A percentile compares a stretch with the other conserved stretches of the same genome.
phyloP scores from a whole-genome alignment of 176 grass and related monocot genomes.

The Cocos nucifera region DNA sequence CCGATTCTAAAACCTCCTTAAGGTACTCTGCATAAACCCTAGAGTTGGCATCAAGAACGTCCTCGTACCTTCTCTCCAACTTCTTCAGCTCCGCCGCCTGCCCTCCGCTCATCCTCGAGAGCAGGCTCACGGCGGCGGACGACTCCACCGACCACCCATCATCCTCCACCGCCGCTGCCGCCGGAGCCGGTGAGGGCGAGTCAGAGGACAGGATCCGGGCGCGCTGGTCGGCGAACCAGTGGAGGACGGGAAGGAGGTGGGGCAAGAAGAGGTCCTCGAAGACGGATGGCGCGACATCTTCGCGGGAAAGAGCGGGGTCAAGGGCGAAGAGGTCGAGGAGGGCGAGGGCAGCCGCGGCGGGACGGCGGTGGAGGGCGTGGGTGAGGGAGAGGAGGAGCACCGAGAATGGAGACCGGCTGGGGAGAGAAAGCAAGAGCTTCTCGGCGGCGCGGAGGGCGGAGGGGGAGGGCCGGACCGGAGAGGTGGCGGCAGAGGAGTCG shows the following conservation, averaged over 20 bases:
- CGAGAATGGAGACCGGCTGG: slow-evolving; percentile 21
- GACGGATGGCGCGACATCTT: slow-evolving; percentile 41
- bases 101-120: slow-evolving; percentile 48
- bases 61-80: slow-evolving; percentile 48
- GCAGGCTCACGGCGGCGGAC: slow-evolving; percentile 37
- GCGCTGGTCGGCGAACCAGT: slow-evolving; percentile 49
- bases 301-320: slow-evolving; percentile 45
- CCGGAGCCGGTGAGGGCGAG: background rate
- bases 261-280: slow-evolving; percentile 65
- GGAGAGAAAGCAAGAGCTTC: slow-evolving; percentile 30
- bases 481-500: slow-evolving; percentile 24
- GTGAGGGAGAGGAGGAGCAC: slow-evolving; percentile 45
- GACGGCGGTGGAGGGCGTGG: slow-evolving; percentile 17
- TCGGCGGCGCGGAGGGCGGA: slow-evolving; percentile 46
- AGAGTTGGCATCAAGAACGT: slow-evolving; percentile 49
- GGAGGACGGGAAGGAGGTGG: slow-evolving; percentile 43
- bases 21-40: slow-evolving; percentile 40
- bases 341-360: slow-evolving; percentile 17
- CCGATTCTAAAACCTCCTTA: slow-evolving; percentile 36
- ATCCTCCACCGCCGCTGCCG: background rate
- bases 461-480: slow-evolving; percentile 12
- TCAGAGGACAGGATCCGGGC: slow-evolving; percentile 16
- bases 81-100: slow-evolving; percentile 50
- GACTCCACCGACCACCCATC: slow-evolving; percentile 32
- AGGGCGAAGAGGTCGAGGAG: slow-evolving; percentile 56